Evolutionary conservation across 306 rosid species (phyloP), one percentile per base, ranked within the genome.

Genomic region (Begonia masoniana): DNA sequence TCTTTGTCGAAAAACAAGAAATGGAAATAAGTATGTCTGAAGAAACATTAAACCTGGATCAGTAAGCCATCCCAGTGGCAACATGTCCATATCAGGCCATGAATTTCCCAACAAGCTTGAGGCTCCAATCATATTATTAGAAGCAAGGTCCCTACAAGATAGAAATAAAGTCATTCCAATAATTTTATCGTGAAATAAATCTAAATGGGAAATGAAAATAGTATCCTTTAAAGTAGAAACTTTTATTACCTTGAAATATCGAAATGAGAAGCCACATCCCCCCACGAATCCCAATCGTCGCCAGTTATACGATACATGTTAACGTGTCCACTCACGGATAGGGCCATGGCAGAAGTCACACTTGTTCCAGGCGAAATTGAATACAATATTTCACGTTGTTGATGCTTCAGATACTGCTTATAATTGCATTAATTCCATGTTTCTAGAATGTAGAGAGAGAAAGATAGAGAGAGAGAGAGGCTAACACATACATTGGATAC

Each of bases 81-180:
- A 82, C 99, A 86, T 91, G 68, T 91, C 99, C 80, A 86, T 62
- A 76, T 91, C 94, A 49, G 99, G 99, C 99, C 99, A 91, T n/a
- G 99, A 91, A 48, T 56, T 81, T 61, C 96, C 99, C 45, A 71
- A 67, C 70, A 91, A 62, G 54, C 96, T 91, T 13, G 71, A 54
- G 63, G 71, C 74, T 47, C 96, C 99, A 24, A 86, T 79, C 99
- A 86, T 71, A 52, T 74, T 61, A n/a, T 96, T 76, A 15, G 63
- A 15, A 60, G 94, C 39, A 31, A 91, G 76, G 39, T 86, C 88
- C 84, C 96, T 86, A 50, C 52, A 68, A 63, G 35, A 63, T 57
- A 60, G 48, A 56, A 63, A 57, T 6, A 50, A 50, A 59, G 61
- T 42, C 41, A 50, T 54, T 58, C 67, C 1, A 17, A 1, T 17